A percentile compares a stretch with the other conserved stretches of the same genome.
phyloP scores from a whole-genome alignment of 768 basidiomycete genomes.

The Erythrobasidium yunnanense region DNA sequence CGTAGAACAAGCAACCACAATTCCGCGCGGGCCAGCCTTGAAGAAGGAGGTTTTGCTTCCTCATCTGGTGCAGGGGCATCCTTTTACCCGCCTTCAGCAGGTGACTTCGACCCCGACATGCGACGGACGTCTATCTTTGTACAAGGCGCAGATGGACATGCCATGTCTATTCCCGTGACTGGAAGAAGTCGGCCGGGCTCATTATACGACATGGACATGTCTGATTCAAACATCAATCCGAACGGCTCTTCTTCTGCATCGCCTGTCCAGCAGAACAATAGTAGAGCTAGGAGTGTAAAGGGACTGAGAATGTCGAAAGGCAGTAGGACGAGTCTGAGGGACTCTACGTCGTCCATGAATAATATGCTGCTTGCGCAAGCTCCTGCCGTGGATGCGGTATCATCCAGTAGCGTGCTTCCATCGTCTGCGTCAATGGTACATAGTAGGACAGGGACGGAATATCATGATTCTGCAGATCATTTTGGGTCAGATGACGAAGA shows the following conservation, averaged over 20 bases:
- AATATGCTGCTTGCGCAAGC: not conserved
- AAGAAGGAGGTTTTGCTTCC: not conserved
- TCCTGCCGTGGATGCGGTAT: not conserved
- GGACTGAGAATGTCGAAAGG: conserved; percentile 5
- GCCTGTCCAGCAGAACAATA: conserved; percentile 8
- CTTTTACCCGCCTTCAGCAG: conserved; percentile 20
- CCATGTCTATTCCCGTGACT: conserved; percentile 20
- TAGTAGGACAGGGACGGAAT: not conserved
- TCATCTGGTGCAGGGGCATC: not conserved
- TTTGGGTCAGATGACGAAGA: not conserved
- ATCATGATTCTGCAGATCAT: not conserved
- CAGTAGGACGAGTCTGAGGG: not conserved
- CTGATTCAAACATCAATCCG: not conserved
- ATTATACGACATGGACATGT: conserved; percentile 18
- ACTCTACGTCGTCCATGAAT: too few relatives aligned
- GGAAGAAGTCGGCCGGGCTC: conserved; percentile 26
- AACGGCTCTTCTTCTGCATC: not conserved
- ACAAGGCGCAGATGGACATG: conserved; percentile 19
- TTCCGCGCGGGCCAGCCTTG: too few relatives aligned
- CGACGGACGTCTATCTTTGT: conserved; percentile 21
- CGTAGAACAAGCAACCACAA: too few relatives aligned
- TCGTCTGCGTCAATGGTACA: not conserved
- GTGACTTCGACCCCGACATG: conserved; percentile 27
- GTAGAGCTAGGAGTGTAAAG: conserved; percentile 3
- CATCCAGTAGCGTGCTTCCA: not conserved